Percentiles rank a stretch among this genome's conserved stretches.
phyloP scores from a whole-genome alignment of 75 land plant species.

The Selaginella tamariscina region DNA sequence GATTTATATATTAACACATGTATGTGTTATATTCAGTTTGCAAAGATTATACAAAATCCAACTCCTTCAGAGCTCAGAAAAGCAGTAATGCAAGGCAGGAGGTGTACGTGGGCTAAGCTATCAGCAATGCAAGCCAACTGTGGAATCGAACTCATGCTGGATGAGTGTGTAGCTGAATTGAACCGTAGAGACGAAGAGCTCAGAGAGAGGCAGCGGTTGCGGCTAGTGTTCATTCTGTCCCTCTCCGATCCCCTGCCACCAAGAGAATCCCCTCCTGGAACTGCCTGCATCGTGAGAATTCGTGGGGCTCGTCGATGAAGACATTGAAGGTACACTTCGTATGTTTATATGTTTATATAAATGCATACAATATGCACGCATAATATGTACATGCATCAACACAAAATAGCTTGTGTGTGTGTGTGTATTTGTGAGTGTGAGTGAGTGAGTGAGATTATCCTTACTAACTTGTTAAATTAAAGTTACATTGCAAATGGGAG shows the following conservation, averaged over 20 bases:
- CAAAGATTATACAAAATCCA: constrained; percentile 27
- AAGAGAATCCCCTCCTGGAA: constrained; percentile 23
- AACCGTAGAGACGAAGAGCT: constrained; percentile 18
- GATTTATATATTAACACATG: too few species aligned
- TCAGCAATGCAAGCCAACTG: constrained; percentile 36
- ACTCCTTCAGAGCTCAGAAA: constrained; percentile 33
- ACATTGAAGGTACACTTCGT: too few species aligned
- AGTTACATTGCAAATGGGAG: constrained; percentile 12
- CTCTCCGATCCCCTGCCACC: background rate
- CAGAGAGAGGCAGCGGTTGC: background rate
- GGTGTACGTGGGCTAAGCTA: constrained; percentile 37
- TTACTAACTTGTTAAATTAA: too few species aligned
- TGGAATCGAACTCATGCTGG: constrained; percentile 37
- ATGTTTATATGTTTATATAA: too few species aligned
- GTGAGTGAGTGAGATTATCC: too few species aligned
- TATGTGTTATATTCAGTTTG: constrained; percentile 16
- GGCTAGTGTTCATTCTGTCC: background rate
- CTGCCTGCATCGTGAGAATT: constrained; percentile 13
- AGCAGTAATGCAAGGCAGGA: constrained; percentile 27
- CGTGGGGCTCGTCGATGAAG: constrained; percentile 21
- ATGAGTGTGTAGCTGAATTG: constrained; percentile 28
- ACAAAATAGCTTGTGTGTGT: too few species aligned
- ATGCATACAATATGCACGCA: too few species aligned
- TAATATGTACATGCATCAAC: too few species aligned
- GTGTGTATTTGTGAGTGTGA: too few species aligned